Conservation (phyloP, 345 rosid genomes). For the Eucalyptus marginata region DNA sequence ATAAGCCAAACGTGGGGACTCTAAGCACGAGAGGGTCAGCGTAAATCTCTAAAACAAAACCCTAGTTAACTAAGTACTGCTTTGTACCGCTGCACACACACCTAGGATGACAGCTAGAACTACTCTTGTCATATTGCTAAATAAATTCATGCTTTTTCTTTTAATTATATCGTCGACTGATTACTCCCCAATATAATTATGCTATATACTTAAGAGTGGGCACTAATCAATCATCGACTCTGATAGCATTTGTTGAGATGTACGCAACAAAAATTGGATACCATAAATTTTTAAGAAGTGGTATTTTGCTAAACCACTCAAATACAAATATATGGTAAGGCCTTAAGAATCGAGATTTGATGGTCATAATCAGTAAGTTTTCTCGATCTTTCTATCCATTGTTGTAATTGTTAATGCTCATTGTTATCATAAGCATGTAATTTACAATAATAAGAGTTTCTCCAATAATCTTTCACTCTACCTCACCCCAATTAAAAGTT, state of each 20-base stretch:
- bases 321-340: not conserved
- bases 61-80: not conserved
- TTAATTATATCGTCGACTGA: not conserved
- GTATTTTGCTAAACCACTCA: not conserved
- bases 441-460: not conserved
- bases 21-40: slow-evolving; percentile 5
- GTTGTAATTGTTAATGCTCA: not conserved
- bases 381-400: not conserved
- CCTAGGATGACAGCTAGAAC: not conserved
- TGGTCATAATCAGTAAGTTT: not conserved
- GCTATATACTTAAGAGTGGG: not conserved
- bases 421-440: not conserved
- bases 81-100: not conserved
- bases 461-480: not conserved
- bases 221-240: not conserved
- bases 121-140: not conserved
- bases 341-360: not conserved
- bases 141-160: not conserved
- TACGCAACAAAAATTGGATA: rapidly evolving
- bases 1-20: slow-evolving; percentile 7
- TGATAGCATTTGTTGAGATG: not conserved
- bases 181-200: not conserved
- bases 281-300: not conserved
- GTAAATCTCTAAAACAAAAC: not conserved
- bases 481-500: not conserved